These are phyloP conservation scores for Phialophora verrucosa DNA, from an alignment of 2,329 filamentous ascomycete genomes.

Conservation along the genomic window DNA sequence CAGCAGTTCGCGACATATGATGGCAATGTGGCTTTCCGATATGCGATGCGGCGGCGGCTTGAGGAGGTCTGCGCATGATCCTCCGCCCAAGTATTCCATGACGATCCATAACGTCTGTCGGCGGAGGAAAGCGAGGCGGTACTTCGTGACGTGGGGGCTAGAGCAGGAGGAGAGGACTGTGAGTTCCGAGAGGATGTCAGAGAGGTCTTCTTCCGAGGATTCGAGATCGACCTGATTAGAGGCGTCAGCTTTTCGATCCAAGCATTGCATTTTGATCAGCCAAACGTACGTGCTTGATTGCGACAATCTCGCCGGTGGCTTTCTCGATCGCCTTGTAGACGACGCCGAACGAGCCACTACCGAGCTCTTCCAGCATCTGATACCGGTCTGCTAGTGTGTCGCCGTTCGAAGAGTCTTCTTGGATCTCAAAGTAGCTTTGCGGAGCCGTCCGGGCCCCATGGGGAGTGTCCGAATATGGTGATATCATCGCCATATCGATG, in stretches of 20 bases:
- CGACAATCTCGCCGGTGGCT: slow-evolving; percentile 87
- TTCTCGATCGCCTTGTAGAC: slow-evolving; percentile 97
- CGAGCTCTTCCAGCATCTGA: slow-evolving; percentile 93
- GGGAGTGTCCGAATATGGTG: slow-evolving; percentile 30
- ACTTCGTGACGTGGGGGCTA: slow-evolving; percentile 86
- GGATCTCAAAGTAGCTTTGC: slow-evolving; percentile 26
- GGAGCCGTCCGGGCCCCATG: slow-evolving; percentile 22
- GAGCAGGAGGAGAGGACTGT: slow-evolving; percentile 94
- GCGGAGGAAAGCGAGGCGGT: slow-evolving; percentile 94
- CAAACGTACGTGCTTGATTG: slow-evolving; percentile 85
- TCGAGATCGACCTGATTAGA: slow-evolving; percentile 89
- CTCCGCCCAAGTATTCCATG: slow-evolving; percentile 96
- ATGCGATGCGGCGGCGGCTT: slow-evolving; percentile 51
- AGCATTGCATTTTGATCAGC: no score
- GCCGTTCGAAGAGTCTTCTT: slow-evolving; percentile 36
- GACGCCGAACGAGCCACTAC: slow-evolving; percentile 92
- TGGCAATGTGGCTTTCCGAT: slow-evolving; percentile 86
- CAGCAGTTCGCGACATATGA: slow-evolving; percentile 90
- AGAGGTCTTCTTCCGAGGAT: slow-evolving; percentile 96
- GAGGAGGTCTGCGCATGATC: slow-evolving; percentile 91
- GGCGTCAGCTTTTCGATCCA: background rate
- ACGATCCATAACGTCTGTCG: slow-evolving; percentile 99
- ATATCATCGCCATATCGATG: slow-evolving; percentile 27
- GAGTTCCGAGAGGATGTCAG: slow-evolving; percentile 97
- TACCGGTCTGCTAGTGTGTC: slow-evolving; percentile 69